These are phyloP conservation scores for Gynostemma pentaphyllum DNA, from an alignment of 306 rosid species.

Conservation along the genomic window DNA sequence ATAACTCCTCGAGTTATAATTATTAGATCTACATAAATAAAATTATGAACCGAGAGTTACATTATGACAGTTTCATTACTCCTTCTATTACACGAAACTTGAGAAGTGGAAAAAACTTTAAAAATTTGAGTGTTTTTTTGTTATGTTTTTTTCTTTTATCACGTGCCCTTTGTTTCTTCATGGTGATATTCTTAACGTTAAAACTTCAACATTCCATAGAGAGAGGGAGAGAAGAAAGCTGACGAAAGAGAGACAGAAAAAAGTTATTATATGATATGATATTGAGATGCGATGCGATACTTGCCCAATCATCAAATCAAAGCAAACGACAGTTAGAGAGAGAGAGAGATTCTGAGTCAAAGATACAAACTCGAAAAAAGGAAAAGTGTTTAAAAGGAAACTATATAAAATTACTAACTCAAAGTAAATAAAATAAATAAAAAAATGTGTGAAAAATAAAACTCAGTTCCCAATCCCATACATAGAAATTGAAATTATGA, in stretches of 20 bases:
- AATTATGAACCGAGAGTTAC: too few relatives aligned
- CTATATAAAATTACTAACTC: background rate
- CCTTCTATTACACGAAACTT: background rate
- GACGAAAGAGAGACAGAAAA: too few relatives aligned
- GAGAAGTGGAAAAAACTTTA: background rate
- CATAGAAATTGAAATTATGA: constrained; percentile 1
- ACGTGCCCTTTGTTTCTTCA: constrained; percentile 2
- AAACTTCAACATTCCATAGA: background rate
- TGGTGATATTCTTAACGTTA: constrained; percentile 5
- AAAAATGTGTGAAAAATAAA: background rate
- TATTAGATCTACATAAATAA: too few relatives aligned
- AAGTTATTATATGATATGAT: constrained; percentile 12
- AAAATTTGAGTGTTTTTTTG: too few relatives aligned
- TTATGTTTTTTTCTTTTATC: background rate
- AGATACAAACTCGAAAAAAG: constrained; percentile 20
- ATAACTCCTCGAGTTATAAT: too few relatives aligned
- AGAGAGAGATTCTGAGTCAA: constrained; percentile 15
- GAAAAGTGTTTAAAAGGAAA: constrained; percentile 10
- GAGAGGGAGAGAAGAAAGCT: background rate
- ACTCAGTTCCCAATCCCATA: constrained; percentile 3
- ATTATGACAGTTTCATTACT: too few relatives aligned
- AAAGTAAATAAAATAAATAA: background rate
- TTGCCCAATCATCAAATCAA: constrained; percentile 26
- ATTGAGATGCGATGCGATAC: constrained; percentile 4
- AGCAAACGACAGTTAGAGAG: constrained; percentile 15